Evolutionary conservation across 2,329 filamentous ascomycete species (phyloP).

Genomic region (Aspergillus viridinutans): DNA sequence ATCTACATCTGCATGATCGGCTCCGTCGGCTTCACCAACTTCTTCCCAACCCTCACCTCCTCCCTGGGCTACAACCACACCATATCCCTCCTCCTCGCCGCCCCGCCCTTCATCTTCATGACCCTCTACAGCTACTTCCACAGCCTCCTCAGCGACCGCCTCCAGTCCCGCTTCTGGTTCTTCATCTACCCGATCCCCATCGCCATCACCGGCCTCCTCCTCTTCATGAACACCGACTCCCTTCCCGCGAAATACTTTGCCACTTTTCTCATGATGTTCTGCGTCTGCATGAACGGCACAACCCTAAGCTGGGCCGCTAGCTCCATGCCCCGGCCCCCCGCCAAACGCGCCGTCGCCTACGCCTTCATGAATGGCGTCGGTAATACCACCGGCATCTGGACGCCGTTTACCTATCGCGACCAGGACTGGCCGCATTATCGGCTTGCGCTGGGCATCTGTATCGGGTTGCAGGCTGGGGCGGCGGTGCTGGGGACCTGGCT

Average conservation of each 20-base stretch:
- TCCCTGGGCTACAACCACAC: constrained; percentile 42
- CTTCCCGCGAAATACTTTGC: constrained; percentile 51
- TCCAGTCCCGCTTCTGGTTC: constrained; percentile 45
- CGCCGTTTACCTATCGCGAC: constrained; percentile 42
- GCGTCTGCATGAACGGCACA: constrained; percentile 22
- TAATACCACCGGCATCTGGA: constrained; percentile 47
- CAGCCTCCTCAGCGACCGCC: constrained; percentile 36
- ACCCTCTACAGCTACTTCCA: constrained; percentile 42
- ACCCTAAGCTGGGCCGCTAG: constrained; percentile 45
- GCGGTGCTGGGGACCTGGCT: constrained; percentile 24
- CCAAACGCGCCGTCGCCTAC: constrained; percentile 48
- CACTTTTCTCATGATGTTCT: constrained; percentile 48
- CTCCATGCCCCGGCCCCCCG: constrained; percentile 46
- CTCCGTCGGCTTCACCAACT: constrained; percentile 48
- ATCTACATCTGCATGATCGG: constrained; percentile 49
- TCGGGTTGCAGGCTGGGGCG: constrained; percentile 29
- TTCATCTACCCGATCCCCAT: constrained; percentile 46
- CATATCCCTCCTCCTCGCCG: constrained; percentile 45
- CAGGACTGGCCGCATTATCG: constrained; percentile 34
- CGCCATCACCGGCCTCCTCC: constrained; percentile 44
- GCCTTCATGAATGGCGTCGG: constrained; percentile 50
- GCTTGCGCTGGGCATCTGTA: constrained; percentile 34
- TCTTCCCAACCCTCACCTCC: constrained; percentile 47
- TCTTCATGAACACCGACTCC: constrained; percentile 48
- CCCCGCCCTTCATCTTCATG: constrained; percentile 48